Percentiles rank a stretch among this genome's conserved stretches.
These are phyloP conservation scores for Skeletonema costatum DNA, from an alignment of 108 stramenopile genomes.

Conservation along the genomic window DNA sequence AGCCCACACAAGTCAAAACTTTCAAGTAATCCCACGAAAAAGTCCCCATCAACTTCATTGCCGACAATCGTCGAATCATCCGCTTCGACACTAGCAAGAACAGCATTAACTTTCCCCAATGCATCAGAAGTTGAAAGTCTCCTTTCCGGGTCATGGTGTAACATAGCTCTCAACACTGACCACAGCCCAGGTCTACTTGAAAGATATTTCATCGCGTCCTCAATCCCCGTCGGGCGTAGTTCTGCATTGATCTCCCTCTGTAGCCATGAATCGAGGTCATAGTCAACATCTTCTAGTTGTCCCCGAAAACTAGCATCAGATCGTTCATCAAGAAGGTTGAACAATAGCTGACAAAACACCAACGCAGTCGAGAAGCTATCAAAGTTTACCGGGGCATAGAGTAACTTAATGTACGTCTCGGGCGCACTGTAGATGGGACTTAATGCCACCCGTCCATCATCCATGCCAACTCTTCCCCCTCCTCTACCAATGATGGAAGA, in stretches of 20 bases:
- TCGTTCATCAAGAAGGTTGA: constrained; percentile 76
- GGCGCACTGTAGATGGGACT: constrained; percentile 82
- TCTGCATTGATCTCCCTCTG: constrained; percentile 55
- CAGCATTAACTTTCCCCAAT: background rate
- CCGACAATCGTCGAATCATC: background rate
- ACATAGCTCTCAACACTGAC: constrained; percentile 56
- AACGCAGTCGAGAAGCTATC: constrained; percentile 74
- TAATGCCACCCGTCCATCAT: constrained; percentile 60
- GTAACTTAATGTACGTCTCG: constrained; percentile 58
- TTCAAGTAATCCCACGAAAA: constrained; percentile 1
- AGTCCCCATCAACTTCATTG: background rate
- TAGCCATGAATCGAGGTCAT: constrained; percentile 75
- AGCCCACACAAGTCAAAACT: constrained; percentile 4
- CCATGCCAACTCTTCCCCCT: constrained; percentile 42
- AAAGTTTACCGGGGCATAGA: constrained; percentile 48
- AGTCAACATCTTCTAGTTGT: constrained; percentile 62
- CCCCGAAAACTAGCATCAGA: constrained; percentile 79
- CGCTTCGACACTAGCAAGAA: background rate
- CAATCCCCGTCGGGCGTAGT: constrained; percentile 63
- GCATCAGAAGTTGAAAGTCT: background rate
- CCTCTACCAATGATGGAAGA: background rate
- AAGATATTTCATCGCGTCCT: constrained; percentile 63
- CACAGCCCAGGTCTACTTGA: constrained; percentile 67
- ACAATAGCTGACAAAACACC: constrained; percentile 75
- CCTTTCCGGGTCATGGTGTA: constrained; percentile 47